phyloP scores from a whole-genome alignment of 2,329 filamentous ascomycete species.

The Talaromyces sp. region DNA sequence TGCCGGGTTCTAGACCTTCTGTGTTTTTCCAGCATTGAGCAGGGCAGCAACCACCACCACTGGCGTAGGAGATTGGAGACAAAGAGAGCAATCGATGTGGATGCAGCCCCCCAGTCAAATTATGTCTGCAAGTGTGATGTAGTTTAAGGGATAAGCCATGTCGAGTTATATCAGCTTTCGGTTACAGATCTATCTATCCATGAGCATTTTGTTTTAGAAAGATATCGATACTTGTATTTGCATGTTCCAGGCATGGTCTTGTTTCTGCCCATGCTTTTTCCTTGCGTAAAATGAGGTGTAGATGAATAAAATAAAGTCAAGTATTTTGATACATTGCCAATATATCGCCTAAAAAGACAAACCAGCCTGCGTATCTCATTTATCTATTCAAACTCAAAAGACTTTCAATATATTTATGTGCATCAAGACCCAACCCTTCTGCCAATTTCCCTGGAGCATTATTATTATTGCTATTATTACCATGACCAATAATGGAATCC shows the following conservation, averaged over 20 bases:
- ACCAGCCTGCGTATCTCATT: not conserved
- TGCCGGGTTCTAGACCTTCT: not conserved
- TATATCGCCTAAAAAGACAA: not conserved
- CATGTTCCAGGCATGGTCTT: not conserved
- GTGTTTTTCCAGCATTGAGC: not conserved
- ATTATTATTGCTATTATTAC: conserved; percentile 1
- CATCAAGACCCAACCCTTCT: conserved; percentile 43
- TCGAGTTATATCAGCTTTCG: not conserved
- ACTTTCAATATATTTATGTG: conserved; percentile 42
- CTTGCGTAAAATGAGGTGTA: no score
- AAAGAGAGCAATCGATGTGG: not conserved
- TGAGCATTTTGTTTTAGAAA: not conserved
- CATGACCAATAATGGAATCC: conserved; percentile 20
- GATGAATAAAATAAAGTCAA: no score
- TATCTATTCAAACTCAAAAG: conserved; percentile 40
- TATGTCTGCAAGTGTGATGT: not conserved
- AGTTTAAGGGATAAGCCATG: not conserved
- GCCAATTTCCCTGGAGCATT: conserved; percentile 24
- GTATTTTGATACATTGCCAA: not conserved
- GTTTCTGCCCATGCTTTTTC: no score
- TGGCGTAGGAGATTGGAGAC: not conserved
- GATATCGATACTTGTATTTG: not conserved
- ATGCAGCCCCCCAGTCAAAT: not conserved
- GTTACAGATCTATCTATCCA: not conserved
- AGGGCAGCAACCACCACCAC: not conserved